Evolutionary conservation across 768 basidiomycete genomes (phyloP).

Genomic region (Cubamyces sp.): DNA sequence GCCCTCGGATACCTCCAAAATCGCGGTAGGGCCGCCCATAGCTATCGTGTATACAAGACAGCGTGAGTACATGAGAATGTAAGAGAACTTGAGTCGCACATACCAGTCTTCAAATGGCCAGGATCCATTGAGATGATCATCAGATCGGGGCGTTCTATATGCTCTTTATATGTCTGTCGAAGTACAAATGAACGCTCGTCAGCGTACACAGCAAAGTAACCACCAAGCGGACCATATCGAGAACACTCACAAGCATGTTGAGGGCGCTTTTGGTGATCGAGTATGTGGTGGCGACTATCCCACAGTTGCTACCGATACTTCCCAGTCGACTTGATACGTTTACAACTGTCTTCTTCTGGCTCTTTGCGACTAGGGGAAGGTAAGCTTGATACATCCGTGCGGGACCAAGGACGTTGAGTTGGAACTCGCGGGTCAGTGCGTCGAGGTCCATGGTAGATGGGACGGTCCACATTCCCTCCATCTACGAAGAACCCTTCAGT

Average conservation of each 20-base stretch:
- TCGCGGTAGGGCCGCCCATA: no score
- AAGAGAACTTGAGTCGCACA: no score
- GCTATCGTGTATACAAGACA: no score
- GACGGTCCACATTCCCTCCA: no score
- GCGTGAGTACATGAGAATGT: no score
- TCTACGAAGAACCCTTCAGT: no score
- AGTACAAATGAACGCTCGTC: neutral
- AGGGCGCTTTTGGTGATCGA: conserved; percentile 41
- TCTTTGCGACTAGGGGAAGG: conserved; percentile 37
- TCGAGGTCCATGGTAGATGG: conserved; percentile 27
- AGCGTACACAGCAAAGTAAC: neutral
- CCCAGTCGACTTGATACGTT: conserved; percentile 39
- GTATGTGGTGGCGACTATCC: conserved; percentile 34
- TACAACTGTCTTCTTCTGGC: conserved; percentile 36
- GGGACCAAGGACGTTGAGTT: conserved; percentile 41
- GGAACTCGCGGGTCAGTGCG: conserved; percentile 31
- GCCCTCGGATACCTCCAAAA: no score
- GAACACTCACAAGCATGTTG: conserved; percentile 23
- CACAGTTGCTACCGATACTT: conserved; percentile 32
- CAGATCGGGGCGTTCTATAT: conserved; percentile 20
- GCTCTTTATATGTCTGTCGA: conserved; percentile 26
- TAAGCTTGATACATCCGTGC: conserved; percentile 38
- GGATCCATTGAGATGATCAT: conserved; percentile 20
- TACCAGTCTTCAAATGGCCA: conserved; percentile 26
- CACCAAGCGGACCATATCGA: no score